Conservation (phyloP, 805 yeast genomes). For the Monosporozyma solicola region DNA sequence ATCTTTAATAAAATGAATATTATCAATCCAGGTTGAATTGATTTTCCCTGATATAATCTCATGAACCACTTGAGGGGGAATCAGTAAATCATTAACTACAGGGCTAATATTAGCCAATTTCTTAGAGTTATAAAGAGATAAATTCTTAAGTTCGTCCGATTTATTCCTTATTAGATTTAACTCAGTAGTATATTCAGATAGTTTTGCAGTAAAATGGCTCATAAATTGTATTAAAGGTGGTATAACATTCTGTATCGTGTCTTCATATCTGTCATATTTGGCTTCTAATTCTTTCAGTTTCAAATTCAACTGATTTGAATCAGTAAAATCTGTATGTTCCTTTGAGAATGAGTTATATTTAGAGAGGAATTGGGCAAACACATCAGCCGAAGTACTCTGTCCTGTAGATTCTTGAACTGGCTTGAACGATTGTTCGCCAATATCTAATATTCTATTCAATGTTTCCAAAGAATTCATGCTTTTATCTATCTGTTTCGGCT, state of each 20-base stretch:
- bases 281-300: conserved; percentile 14
- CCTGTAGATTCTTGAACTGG: neutral
- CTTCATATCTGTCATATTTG: conserved; percentile 12
- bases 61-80: conserved; percentile 63
- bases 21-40: conserved; percentile 53
- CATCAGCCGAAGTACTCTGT: neutral
- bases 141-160: conserved; percentile 39
- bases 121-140: conserved; percentile 40
- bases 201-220: conserved; percentile 46
- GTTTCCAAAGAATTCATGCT: neutral
- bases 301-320: conserved; percentile 7
- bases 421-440: neutral
- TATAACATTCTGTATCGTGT: conserved; percentile 22
- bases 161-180: conserved; percentile 51
- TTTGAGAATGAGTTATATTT: conserved; percentile 3
- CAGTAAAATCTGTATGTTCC: conserved; percentile 3
- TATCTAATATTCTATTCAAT: neutral
- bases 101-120: conserved; percentile 56
- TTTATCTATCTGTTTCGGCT: no score
- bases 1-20: conserved; percentile 48
- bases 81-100: conserved; percentile 60
- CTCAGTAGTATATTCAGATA: conserved; percentile 47
- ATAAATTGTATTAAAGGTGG: conserved; percentile 48
- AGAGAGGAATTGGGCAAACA: conserved; percentile 2
- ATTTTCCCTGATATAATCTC: conserved; percentile 52